phyloP scores from a whole-genome alignment of 2,329 filamentous ascomycete species.

The Fusarium ambrosium region DNA sequence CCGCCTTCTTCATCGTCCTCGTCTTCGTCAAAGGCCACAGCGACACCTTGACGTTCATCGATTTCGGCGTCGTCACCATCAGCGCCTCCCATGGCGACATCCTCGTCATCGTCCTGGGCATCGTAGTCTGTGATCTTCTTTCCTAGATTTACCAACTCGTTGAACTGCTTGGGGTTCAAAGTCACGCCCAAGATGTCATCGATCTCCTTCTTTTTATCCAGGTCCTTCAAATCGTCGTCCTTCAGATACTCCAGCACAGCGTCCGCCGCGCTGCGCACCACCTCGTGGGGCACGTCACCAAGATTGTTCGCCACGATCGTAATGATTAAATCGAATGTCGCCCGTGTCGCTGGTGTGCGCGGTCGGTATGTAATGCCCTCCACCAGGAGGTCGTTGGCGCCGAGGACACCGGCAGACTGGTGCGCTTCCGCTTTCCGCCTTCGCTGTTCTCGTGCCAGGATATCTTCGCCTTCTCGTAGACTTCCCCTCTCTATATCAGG shows the following conservation, averaged over 20 bases:
- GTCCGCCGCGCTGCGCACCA: constrained; percentile 94
- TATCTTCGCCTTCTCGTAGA: constrained; percentile 84
- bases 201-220: constrained; percentile 98
- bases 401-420: constrained; percentile 81
- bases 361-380: constrained; percentile 94
- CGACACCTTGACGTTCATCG: constrained; percentile 95
- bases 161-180: constrained; percentile 91
- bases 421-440: constrained; percentile 83
- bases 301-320: constrained; percentile 90
- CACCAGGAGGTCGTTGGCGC: constrained; percentile 86
- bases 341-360: constrained; percentile 89
- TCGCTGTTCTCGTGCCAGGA: constrained; percentile 85
- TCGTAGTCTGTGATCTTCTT: constrained; percentile 99
- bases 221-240: constrained; percentile 95
- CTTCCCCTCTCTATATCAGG: constrained; percentile 80
- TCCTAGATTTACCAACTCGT: constrained; percentile 93
- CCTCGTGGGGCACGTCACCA: constrained; percentile 92
- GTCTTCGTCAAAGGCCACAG: constrained; percentile 95
- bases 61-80: constrained; percentile 80
- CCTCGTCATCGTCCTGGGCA: constrained; percentile 94
- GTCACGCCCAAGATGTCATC: constrained; percentile 91
- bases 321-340: constrained; percentile 93
- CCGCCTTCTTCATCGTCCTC: constrained; percentile 86
- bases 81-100: constrained; percentile 78
- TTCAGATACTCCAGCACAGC: constrained; percentile 92